Evolutionary conservation across 2,329 filamentous ascomycete species (phyloP), one percentile per base, ranked within the genome.

Genomic region (Parastagonospora nodorum): DNA sequence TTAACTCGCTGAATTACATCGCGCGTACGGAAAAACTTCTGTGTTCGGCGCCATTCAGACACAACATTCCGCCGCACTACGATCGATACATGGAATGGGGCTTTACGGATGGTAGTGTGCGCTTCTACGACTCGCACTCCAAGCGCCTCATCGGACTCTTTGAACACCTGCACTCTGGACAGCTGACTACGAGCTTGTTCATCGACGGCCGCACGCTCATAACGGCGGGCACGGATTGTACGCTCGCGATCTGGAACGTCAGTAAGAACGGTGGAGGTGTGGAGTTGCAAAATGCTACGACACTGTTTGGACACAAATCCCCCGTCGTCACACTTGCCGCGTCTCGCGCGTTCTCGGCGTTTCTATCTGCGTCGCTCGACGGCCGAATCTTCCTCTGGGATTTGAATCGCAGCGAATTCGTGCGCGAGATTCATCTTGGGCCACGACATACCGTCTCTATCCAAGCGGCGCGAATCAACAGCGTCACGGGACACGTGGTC

Each of bases 61-160:
- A 97, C 36, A 94, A 97, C 65, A 86, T 97, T 10, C 89, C 92
- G 0, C 92, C 93, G 0, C 77, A 79, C 42, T 96, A 91, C 67
- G 92, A 97, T 74, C 92, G 92, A 63, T 96, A 91, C 66, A 83
- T 97, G 60, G 92, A 97, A 75, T 97, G 93, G 93, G 93, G 93
- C 1, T 97, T 95, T 64, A 89, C 90, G 0, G 94, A 99, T 72
- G 90, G 90, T 62, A 95, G 90, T 60, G 84, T 99, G 27, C 88
- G 94, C 4, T 97, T 99, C 78, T 96, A 90, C 75, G 85, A 88
- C 48, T 86, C 88, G 41, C 91, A 96, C 60, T 90, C 85, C 50
- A 87, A 90, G 67, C 92, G 90, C 78, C 80, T 89, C 16, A 85
- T 95, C 31, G 93, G 93, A 0, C 82, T 97, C 14, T 96, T 93